Percentiles rank a stretch among this genome's conserved stretches.
Conservation (phyloP, 345 rosid species). For the Toxicodendron radicans region DNA sequence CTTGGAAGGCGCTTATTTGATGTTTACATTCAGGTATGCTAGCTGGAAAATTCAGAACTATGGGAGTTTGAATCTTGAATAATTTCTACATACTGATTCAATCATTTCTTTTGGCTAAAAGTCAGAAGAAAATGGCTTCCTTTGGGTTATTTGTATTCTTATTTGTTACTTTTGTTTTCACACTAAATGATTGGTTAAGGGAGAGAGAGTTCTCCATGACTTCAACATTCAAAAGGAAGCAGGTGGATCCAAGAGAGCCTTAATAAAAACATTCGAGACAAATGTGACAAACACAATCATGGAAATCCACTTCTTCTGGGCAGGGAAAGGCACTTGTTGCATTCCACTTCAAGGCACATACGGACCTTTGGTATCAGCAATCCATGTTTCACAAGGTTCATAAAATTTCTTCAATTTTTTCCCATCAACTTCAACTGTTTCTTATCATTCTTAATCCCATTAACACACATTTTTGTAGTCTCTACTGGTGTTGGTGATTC, state of each 20-base stretch:
- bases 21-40: constrained; percentile 48
- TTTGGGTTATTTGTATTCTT: no score
- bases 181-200: constrained; percentile 29
- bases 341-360: constrained; percentile 55
- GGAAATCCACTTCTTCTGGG: constrained; percentile 59
- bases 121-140: no score
- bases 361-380: constrained; percentile 57
- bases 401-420: background rate
- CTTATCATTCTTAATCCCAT: background rate
- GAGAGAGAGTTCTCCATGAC: constrained; percentile 43
- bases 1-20: constrained; percentile 57
- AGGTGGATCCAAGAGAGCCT: constrained; percentile 50
- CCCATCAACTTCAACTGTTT: background rate
- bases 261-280: constrained; percentile 38
- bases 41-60: background rate
- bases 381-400: constrained; percentile 49
- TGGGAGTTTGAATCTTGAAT: no score
- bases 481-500: constrained; percentile 20
- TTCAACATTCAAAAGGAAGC: constrained; percentile 51
- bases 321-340: constrained; percentile 70
- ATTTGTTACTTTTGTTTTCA: background rate
- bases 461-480: constrained; percentile 10
- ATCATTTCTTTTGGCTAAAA: no score
- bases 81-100: background rate
- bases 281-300: constrained; percentile 51